phyloP scores from a whole-genome alignment of 2,329 filamentous ascomycete genomes.

The Aspergillus aculeatus region DNA sequence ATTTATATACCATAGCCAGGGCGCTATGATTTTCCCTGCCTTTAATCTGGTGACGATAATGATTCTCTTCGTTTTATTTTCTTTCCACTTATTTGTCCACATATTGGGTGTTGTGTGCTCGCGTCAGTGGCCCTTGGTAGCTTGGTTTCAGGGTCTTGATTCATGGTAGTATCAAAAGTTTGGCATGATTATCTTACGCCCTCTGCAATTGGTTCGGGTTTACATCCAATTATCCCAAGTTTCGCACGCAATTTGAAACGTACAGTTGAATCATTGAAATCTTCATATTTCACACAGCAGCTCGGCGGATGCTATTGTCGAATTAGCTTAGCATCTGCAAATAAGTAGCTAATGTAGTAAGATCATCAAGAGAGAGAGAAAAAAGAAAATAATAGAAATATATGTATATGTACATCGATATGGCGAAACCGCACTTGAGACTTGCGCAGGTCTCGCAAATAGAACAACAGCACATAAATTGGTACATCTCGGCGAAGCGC shows the following conservation, averaged over 20 bases:
- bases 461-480: constrained; percentile 1
- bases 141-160: not conserved
- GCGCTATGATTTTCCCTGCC: constrained; percentile 5
- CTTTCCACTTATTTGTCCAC: not conserved
- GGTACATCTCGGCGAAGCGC: not conserved
- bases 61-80: not conserved
- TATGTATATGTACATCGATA: constrained; percentile 35
- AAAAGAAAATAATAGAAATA: constrained; percentile 2
- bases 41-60: not conserved
- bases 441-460: constrained; percentile 4
- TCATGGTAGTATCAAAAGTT: not conserved
- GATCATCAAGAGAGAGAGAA: constrained; percentile 5
- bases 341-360: not conserved
- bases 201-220: not conserved
- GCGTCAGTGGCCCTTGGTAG: not conserved
- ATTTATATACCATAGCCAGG: constrained; percentile 24
- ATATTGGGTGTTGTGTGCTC: not conserved
- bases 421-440: constrained; percentile 19
- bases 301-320: not conserved
- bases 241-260: not conserved
- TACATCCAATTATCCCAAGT: not conserved
- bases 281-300: not conserved
- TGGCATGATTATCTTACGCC: not conserved
- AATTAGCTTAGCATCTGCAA: not conserved
- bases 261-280: not conserved